phyloP scores from a whole-genome alignment of 2,329 filamentous ascomycete species.

The Phaeosphaeriaceae sp. region DNA sequence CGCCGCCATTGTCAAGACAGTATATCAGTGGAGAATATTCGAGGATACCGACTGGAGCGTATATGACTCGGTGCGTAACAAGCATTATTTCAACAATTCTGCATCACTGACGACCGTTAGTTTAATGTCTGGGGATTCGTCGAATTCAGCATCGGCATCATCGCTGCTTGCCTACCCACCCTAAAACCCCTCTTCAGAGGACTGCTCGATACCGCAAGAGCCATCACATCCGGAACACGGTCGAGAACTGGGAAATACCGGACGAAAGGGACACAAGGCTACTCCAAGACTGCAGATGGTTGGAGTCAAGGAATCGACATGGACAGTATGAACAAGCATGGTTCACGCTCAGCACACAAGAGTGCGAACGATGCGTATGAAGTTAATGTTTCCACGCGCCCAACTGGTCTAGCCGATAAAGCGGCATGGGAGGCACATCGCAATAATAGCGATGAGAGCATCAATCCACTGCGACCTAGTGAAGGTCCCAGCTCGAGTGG shows the following conservation, averaged over 20 bases:
- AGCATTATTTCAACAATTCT: background rate
- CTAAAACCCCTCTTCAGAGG: constrained; percentile 41
- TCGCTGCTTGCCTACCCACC: constrained; percentile 49
- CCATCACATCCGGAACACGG: constrained; percentile 21
- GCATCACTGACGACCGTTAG: background rate
- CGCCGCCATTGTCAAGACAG: constrained; percentile 53
- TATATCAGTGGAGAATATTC: constrained; percentile 48
- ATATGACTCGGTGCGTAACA: constrained; percentile 26
- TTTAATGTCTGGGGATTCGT: constrained; percentile 57
- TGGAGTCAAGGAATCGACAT: constrained; percentile 23
- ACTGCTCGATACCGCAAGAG: constrained; percentile 32
- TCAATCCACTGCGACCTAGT: constrained; percentile 15
- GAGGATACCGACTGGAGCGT: constrained; percentile 46
- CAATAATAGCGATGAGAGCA: constrained; percentile 27
- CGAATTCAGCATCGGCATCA: constrained; percentile 54
- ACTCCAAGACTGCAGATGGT: constrained; percentile 21
- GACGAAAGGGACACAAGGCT: constrained; percentile 20
- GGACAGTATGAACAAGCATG: constrained; percentile 8
- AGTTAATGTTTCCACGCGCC: constrained; percentile 20
- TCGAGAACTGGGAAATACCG: constrained; percentile 21
- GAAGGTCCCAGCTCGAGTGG: constrained; percentile 12
- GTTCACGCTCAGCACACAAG: constrained; percentile 1
- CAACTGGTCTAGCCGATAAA: constrained; percentile 19
- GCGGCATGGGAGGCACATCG: constrained; percentile 26
- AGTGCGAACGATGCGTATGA: constrained; percentile 18